phyloP scores from a whole-genome alignment of 306 rosid species.

The Pyrus bretschneideri region DNA sequence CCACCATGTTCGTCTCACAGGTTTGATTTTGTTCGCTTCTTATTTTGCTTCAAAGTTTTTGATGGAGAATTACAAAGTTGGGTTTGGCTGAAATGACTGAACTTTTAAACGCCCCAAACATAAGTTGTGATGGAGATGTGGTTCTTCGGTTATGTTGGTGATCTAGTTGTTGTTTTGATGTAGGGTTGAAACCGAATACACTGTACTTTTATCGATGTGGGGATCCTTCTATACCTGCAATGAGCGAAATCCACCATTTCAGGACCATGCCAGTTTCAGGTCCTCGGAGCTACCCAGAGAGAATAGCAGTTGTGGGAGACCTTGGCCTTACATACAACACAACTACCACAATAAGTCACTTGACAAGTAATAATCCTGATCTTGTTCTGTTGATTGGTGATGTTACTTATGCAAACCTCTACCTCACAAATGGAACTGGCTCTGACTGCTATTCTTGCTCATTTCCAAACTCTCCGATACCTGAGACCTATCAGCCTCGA shows the following conservation, averaged over 20 bases:
- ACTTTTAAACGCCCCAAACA: no score
- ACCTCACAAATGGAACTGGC: constrained; percentile 84
- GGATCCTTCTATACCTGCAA: constrained; percentile 54
- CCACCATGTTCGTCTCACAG: constrained; percentile 75
- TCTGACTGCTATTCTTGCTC: constrained; percentile 75
- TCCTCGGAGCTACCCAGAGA: constrained; percentile 51
- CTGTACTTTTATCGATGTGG: constrained; percentile 67
- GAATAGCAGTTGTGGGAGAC: constrained; percentile 70
- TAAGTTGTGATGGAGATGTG: neutral
- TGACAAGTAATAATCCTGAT: constrained; percentile 57
- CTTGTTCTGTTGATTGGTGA: constrained; percentile 76
- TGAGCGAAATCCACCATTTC: constrained; percentile 53
- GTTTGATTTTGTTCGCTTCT: constrained; percentile 16
- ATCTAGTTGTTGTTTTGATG: neutral
- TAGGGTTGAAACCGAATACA: constrained; percentile 67
- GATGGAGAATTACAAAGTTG: neutral
- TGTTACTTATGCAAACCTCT: constrained; percentile 65
- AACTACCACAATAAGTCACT: constrained; percentile 62
- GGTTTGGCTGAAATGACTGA: no score
- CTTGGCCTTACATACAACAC: constrained; percentile 75
- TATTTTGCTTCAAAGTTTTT: neutral
- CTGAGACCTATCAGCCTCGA: constrained; percentile 84
- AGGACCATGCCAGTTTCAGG: constrained; percentile 66
- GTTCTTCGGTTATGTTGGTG: neutral
- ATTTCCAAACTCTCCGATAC: constrained; percentile 63